phyloP scores from a whole-genome alignment of 1,284 basidiomycete genomes.

The Coniophora puteana region DNA sequence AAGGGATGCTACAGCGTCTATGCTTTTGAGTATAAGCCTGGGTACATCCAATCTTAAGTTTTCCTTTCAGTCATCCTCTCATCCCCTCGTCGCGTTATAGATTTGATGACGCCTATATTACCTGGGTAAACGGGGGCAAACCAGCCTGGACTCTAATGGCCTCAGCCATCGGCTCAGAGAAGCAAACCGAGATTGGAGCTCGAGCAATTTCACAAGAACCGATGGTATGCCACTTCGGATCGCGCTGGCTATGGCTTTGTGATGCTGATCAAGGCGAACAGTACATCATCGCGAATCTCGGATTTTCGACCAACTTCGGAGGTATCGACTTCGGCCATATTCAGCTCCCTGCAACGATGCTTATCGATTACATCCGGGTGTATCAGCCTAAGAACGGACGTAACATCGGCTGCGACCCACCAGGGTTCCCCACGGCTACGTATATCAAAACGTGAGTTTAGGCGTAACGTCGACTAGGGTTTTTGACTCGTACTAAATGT shows the following conservation, averaged over 20 bases:
- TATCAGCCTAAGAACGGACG: slow-evolving; percentile 35
- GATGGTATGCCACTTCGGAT: slow-evolving; percentile 28
- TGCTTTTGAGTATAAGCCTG: slow-evolving; percentile 31
- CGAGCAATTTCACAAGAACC: slow-evolving; percentile 51
- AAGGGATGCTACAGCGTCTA: slow-evolving; percentile 27
- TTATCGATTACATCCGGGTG: slow-evolving; percentile 40
- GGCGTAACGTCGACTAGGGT: not conserved
- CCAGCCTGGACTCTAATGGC: slow-evolving; percentile 44
- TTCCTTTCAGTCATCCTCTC: not conserved
- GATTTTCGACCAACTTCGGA: slow-evolving; percentile 38
- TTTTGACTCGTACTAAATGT: not conserved
- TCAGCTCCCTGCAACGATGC: slow-evolving; percentile 37
- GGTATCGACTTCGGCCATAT: slow-evolving; percentile 34
- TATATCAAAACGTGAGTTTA: slow-evolving; percentile 32
- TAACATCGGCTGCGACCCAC: slow-evolving; percentile 38
- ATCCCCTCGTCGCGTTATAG: slow-evolving; percentile 8
- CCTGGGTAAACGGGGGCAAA: slow-evolving; percentile 42
- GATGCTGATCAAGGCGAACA: slow-evolving; percentile 13
- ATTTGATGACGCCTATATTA: slow-evolving; percentile 41
- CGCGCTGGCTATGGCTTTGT: not conserved
- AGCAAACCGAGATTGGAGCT: slow-evolving; percentile 39
- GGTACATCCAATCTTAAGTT: slow-evolving; percentile 10
- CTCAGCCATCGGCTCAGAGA: slow-evolving; percentile 35
- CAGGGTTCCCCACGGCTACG: slow-evolving; percentile 33
- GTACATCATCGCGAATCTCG: slow-evolving; percentile 43